Evolutionary conservation across 2,329 filamentous ascomycete species (phyloP), one percentile per base, ranked within the genome.

Genomic region (Alternaria viburni): DNA sequence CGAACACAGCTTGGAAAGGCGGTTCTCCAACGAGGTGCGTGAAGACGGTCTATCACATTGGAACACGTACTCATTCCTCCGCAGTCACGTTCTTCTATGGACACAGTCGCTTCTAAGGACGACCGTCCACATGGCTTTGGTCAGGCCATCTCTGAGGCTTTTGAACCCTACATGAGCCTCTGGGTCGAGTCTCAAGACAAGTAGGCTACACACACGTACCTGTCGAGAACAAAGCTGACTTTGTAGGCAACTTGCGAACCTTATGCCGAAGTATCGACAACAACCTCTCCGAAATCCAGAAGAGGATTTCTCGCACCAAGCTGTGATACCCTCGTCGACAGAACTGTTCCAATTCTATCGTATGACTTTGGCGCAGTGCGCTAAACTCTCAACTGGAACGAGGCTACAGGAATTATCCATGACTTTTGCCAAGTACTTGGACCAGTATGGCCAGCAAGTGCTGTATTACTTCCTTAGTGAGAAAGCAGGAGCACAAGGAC

Each of bases 261-360:
- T 98, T 81, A 92, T 99, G 67, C 93, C 93, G 0, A 93, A 89
- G 77, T 98, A 98, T 80, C 92, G 91, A 68, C 88, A 86, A 63
- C 93, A 97, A 71, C 91, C 93, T 0, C 85, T 97, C 3, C 86
- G 93, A 44, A 89, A 92, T 4, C 83, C 87, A 0, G 96, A 97
- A 69, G 96, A 99, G 71, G 96, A 99, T 59, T 98, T 98, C 79
- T 92, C 93, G 45, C 86, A 92, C 0, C 93, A 97, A 77, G 89
- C 93, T 47, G 95, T 99, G 60, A 95, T 97, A 61, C 86, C 91
- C 2, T 98, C 96, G 0, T 97, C 96, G 4, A 97, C 97, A 49
- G 96, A 99, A 77, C 87, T 99, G 0, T 99, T 99, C 81, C 93
- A 97, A 74, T 97, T 97, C 77, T 99, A 99, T 82, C 93, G 97